Conservation (phyloP, 257 asterid genomes). For the Jacaranda copaia region DNA sequence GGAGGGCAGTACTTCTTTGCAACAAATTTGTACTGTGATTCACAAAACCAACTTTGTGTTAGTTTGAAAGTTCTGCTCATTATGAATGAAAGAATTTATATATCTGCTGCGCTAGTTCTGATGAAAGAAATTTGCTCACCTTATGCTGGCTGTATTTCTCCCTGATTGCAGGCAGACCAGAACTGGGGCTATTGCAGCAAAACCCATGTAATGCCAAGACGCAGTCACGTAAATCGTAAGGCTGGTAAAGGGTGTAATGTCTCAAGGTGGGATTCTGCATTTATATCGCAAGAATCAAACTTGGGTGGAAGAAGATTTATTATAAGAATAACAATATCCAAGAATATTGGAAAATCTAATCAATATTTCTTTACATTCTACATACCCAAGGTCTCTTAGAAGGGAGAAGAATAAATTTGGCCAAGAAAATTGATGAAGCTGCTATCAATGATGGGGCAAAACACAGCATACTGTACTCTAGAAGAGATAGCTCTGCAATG, state of each 20-base stretch:
- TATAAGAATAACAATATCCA: not conserved
- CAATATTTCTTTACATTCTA: not conserved
- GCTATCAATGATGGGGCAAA: slow-evolving; percentile 64
- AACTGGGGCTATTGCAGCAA: slow-evolving; percentile 52
- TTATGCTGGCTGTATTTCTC: slow-evolving; percentile 96
- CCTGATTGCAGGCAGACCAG: slow-evolving; percentile 81
- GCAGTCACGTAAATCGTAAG: slow-evolving; percentile 55
- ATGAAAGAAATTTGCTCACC: slow-evolving; percentile 48
- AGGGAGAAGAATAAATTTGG: slow-evolving; percentile 56
- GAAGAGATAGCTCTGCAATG: slow-evolving; percentile 61
- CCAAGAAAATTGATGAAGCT: slow-evolving; percentile 67
- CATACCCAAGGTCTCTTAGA: slow-evolving; percentile 70
- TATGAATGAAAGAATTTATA: not conserved
- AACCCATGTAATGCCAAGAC: slow-evolving; percentile 55
- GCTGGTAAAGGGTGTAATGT: slow-evolving; percentile 61
- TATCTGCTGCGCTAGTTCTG: not conserved
- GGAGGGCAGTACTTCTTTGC: slow-evolving; percentile 97
- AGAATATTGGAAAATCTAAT: not conserved
- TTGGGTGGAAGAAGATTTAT: not conserved
- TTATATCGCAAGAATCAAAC: slow-evolving; percentile 15
- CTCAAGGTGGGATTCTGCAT: slow-evolving; percentile 62
- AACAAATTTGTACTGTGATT: slow-evolving; percentile 86
- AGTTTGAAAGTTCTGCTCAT: not conserved
- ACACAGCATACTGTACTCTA: slow-evolving; percentile 62
- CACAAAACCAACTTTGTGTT: slow-evolving; percentile 27